Evolutionary conservation across 2,329 filamentous ascomycete species (phyloP).

Genomic region (Mycocentrospora acerina): DNA sequence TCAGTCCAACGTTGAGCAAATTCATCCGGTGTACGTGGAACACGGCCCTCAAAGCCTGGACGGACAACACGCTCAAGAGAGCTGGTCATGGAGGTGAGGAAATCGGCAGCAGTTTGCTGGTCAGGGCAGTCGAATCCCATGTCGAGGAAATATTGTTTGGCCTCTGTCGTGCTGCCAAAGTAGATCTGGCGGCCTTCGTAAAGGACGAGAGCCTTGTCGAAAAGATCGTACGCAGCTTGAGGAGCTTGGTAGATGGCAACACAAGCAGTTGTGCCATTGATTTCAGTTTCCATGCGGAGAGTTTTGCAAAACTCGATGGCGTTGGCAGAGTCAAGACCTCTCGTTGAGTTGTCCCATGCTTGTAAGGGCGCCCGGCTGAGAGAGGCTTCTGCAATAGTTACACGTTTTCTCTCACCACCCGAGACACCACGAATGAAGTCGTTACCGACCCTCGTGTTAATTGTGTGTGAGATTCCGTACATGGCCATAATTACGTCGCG

Average conservation of each 20-base stretch:
- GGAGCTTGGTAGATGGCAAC: slow-evolving; percentile 76
- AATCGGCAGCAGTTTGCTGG: slow-evolving; percentile 73
- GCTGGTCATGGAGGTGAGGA: slow-evolving; percentile 72
- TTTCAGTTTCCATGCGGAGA: slow-evolving; percentile 66
- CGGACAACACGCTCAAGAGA: slow-evolving; percentile 50
- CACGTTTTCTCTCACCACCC: slow-evolving; percentile 77
- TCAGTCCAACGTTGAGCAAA: slow-evolving; percentile 57
- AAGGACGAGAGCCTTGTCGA: slow-evolving; percentile 69
- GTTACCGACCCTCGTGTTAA: slow-evolving; percentile 73
- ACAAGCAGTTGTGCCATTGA: slow-evolving; percentile 65
- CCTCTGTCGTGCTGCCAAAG: slow-evolving; percentile 64
- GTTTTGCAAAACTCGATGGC: slow-evolving; percentile 75
- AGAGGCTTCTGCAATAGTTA: slow-evolving; percentile 78
- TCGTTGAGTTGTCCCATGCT: slow-evolving; percentile 78
- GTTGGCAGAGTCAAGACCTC: slow-evolving; percentile 74
- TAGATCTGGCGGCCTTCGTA: slow-evolving; percentile 71
- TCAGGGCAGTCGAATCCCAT: slow-evolving; percentile 72
- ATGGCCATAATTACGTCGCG: slow-evolving; percentile 67
- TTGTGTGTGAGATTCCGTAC: slow-evolving; percentile 71
- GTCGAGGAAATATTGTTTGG: slow-evolving; percentile 68
- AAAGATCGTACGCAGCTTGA: slow-evolving; percentile 67
- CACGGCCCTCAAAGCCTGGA: slow-evolving; percentile 47
- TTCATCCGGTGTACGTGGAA: slow-evolving; percentile 53
- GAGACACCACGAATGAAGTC: slow-evolving; percentile 74
- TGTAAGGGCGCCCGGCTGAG: slow-evolving; percentile 64